phyloP scores from a whole-genome alignment of 805 yeast genomes.

The Cyberlindnera sargentensis region DNA sequence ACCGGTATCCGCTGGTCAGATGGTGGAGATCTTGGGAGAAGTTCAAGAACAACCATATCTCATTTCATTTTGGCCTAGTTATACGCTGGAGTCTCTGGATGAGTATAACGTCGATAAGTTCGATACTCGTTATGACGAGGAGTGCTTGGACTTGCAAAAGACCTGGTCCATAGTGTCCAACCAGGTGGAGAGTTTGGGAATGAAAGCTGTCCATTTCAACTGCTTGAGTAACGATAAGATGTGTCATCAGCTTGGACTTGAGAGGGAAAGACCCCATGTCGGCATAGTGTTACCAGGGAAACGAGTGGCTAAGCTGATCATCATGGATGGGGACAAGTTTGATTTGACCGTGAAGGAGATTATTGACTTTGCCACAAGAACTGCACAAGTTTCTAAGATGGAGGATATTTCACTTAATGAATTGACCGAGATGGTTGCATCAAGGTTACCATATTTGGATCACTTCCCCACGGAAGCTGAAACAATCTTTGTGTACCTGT shows the following conservation, averaged over 20 bases:
- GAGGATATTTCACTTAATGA: constrained; percentile 20
- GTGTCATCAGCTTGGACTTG: constrained; percentile 46
- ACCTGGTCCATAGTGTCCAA: constrained; percentile 55
- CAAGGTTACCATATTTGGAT: neutral
- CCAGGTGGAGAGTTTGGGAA: constrained; percentile 29
- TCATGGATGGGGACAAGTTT: constrained; percentile 14
- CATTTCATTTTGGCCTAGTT: constrained; percentile 61
- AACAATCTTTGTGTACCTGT: constrained; percentile 47
- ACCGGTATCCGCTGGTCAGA: constrained; percentile 31
- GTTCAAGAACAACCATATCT: constrained; percentile 41
- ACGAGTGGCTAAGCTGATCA: constrained; percentile 37
- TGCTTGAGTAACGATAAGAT: constrained; percentile 44
- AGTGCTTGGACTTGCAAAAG: constrained; percentile 44
- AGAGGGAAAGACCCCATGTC: constrained; percentile 33
- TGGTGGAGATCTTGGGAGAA: constrained; percentile 39
- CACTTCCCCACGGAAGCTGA: constrained; percentile 27
- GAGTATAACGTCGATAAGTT: constrained; percentile 27
- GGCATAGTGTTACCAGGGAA: constrained; percentile 47
- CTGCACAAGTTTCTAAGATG: constrained; percentile 39
- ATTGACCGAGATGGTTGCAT: constrained; percentile 12
- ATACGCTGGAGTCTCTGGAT: constrained; percentile 31
- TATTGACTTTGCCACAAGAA: constrained; percentile 40
- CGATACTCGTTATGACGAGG: constrained; percentile 37
- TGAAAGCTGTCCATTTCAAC: constrained; percentile 50
- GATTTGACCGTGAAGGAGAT: constrained; percentile 25